phyloP scores from a whole-genome alignment of 1,284 basidiomycete genomes.

The Tetrapyrgos nigripes region DNA sequence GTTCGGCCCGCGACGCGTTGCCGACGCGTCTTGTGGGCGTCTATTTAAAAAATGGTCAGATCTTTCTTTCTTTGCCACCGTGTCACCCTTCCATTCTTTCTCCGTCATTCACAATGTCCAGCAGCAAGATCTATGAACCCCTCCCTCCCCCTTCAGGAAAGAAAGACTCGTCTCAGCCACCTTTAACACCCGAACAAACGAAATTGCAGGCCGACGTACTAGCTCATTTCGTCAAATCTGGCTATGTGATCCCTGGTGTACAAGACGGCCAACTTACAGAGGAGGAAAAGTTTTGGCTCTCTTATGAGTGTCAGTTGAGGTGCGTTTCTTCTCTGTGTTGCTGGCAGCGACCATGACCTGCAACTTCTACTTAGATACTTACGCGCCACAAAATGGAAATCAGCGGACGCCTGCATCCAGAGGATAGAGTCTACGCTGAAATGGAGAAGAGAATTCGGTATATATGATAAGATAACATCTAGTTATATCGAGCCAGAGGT shows the following conservation, averaged over 20 bases:
- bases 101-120: conserved; percentile 27
- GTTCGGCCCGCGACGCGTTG: no score
- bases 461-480: conserved; percentile 64
- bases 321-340: conserved; percentile 30
- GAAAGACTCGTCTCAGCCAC: conserved; percentile 37
- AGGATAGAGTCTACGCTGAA: conserved; percentile 72
- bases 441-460: conserved; percentile 78
- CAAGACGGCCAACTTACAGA: conserved; percentile 52
- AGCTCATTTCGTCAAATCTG: conserved; percentile 58
- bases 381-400: conserved; percentile 75
- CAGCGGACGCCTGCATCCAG: conserved; percentile 56
- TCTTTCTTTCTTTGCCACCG: not conserved
- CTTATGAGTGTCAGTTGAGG: conserved; percentile 74
- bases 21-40: no score
- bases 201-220: conserved; percentile 62
- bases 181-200: conserved; percentile 54
- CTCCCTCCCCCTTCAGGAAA: conserved; percentile 36
- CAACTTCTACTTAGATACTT: conserved; percentile 53
- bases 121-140: conserved; percentile 41
- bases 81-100: not conserved
- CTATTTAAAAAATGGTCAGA: no score
- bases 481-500: conserved; percentile 76
- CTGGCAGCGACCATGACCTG: not conserved
- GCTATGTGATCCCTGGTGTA: conserved; percentile 58
- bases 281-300: conserved; percentile 78